Evolutionary conservation across 1,139 yeast species (phyloP).

Genomic region (Protomyces gravidus): DNA sequence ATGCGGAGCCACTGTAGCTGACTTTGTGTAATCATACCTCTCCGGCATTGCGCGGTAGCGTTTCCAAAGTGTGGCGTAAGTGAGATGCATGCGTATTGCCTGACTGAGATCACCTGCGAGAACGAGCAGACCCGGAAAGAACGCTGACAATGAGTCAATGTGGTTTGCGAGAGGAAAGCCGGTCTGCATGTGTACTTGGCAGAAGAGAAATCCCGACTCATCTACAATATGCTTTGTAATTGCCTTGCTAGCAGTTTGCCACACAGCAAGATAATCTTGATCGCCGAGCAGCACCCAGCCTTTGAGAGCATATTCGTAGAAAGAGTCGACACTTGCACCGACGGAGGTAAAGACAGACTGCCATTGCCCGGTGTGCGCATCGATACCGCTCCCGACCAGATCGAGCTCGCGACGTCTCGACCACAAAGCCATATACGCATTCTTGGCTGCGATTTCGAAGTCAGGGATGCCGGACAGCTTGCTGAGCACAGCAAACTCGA

Average conservation of each 20-base stretch:
- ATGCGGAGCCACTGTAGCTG: slow-evolving; percentile 52
- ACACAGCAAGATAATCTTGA: slow-evolving; percentile 54
- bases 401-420: slow-evolving; percentile 56
- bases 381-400: slow-evolving; percentile 72
- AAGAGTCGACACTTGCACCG: slow-evolving; percentile 93
- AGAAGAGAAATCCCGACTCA: slow-evolving; percentile 52
- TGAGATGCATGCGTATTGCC: slow-evolving; percentile 59
- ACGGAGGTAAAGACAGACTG: slow-evolving; percentile 64
- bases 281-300: slow-evolving; percentile 71
- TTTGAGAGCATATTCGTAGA: slow-evolving; percentile 82
- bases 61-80: slow-evolving; percentile 77
- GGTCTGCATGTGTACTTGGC: slow-evolving; percentile 53
- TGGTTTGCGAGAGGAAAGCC: slow-evolving; percentile 58
- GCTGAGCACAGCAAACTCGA: slow-evolving; percentile 81
- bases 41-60: slow-evolving; percentile 79
- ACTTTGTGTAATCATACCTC: slow-evolving; percentile 58
- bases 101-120: slow-evolving; percentile 68
- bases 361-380: slow-evolving; percentile 57
- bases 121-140: slow-evolving; percentile 81
- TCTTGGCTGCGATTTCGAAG: slow-evolving; percentile 59
- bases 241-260: slow-evolving; percentile 57
- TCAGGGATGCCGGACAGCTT: slow-evolving; percentile 73
- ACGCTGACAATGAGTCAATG: slow-evolving; percentile 85
- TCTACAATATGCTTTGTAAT: slow-evolving; percentile 49
- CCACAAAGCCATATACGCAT: slow-evolving; percentile 72